Evolutionary conservation across 805 yeast genomes (phyloP), one percentile per base, ranked within the genome.

Genomic region (Candida khao-thaluensis): DNA sequence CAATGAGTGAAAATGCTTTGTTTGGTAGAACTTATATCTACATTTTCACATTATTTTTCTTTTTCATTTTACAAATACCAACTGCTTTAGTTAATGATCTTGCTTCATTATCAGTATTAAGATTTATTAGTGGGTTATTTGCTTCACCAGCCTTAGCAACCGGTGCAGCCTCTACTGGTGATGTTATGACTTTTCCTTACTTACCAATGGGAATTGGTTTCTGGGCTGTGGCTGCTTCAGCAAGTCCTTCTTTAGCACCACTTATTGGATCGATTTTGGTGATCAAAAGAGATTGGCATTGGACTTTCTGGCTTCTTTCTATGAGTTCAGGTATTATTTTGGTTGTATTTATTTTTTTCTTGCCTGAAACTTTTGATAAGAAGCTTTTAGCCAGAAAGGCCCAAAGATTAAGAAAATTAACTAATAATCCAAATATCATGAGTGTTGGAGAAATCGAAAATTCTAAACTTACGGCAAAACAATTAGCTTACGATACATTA

Each of bases 221-320:
- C 5, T 79, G 83, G 82, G 64, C 78, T 14, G 50, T 73, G 18
- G 77, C 76, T 33, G 75, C 78, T 0, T 74, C 72, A 26, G 61
- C 71, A 36, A 84, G 82, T 7, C 82, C 81, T 1, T 62, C 72
- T 8, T 29, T 75, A 15, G 83, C 81, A 11, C 85, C 85, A 0
- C 50, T 37, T 5, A 49, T 79, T 30, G 83, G 84, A 27, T 72
- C 79, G 7, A 67, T 72, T 7, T 57, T 79, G 51, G 57, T 62
- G 3, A 89, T 83, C 6, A 71, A 66, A 32, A 63, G 41, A 32
- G 12, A 38, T 14, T 76, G 80, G 79, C 67, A 79, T 51, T 77
- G 76, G 74, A 60, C 71, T 17, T 75, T 76, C 51, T 76, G 82
- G 82, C 62, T 74, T 35, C 41, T 74, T 51, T 45, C 66, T 38